Percentiles rank a stretch among this genome's conserved stretches.
phyloP scores from a whole-genome alignment of 441 rosid species.

The Mallotus japonicus region DNA sequence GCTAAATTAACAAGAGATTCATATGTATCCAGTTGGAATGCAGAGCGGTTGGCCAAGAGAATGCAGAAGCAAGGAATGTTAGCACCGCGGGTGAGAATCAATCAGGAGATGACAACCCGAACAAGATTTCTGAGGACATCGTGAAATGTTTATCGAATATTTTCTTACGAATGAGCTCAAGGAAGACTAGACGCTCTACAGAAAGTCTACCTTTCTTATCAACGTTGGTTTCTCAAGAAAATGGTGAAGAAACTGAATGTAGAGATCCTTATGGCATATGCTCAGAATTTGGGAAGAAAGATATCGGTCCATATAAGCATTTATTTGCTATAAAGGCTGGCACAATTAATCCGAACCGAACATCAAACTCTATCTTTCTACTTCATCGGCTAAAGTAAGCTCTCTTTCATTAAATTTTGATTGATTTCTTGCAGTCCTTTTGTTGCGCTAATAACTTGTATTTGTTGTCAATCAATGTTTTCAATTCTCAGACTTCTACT shows the following conservation, averaged over 20 bases:
- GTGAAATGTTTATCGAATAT: slow-evolving; percentile 61
- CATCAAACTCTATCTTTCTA: slow-evolving; percentile 51
- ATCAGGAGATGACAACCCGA: slow-evolving; percentile 40
- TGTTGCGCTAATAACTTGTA: neutral
- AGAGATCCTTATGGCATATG: slow-evolving; percentile 58
- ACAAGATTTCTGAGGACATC: slow-evolving; percentile 67
- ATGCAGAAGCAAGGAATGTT: slow-evolving; percentile 36
- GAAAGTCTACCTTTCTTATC: slow-evolving; percentile 37
- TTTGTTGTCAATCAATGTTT: slow-evolving; percentile 11
- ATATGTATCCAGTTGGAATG: slow-evolving; percentile 41
- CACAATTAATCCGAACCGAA: slow-evolving; percentile 47
- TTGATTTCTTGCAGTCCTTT: slow-evolving; percentile 11
- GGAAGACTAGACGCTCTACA: slow-evolving; percentile 33
- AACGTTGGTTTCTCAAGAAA: slow-evolving; percentile 30
- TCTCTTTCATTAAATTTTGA: neutral
- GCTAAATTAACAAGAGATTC: slow-evolving; percentile 20
- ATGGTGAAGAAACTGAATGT: slow-evolving; percentile 26
- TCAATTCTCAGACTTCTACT: slow-evolving; percentile 51
- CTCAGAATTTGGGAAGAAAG: slow-evolving; percentile 47
- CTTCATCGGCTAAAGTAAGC: slow-evolving; percentile 61
- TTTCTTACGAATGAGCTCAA: slow-evolving; percentile 56
- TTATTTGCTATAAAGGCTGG: slow-evolving; percentile 46
- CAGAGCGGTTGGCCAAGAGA: slow-evolving; percentile 33
- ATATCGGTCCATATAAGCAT: slow-evolving; percentile 68
- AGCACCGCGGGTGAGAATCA: slow-evolving; percentile 30